Conservation (phyloP, 2,329 filamentous ascomycete genomes). For the Dactylellina cionopaga region DNA sequence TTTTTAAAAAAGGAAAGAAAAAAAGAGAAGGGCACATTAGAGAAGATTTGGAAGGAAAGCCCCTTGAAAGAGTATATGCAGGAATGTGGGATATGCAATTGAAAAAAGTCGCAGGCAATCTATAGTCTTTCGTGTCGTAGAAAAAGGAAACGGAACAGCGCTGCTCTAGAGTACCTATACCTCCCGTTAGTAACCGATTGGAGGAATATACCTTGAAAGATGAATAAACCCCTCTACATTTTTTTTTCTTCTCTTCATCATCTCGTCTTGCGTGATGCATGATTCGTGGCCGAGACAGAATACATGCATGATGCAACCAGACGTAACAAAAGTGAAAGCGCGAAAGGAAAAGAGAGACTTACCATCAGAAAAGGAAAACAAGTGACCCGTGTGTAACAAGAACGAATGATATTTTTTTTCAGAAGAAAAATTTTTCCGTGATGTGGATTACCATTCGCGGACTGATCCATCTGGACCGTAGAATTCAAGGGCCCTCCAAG, state of each 20-base stretch:
- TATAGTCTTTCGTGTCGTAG: constrained; percentile 37
- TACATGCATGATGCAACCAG: constrained; percentile 48
- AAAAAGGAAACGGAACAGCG: constrained; percentile 24
- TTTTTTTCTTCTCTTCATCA: constrained; percentile 17
- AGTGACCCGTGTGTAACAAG: constrained; percentile 17
- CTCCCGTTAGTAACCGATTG: constrained; percentile 52
- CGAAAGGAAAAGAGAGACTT: constrained; percentile 20
- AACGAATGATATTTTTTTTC: background rate
- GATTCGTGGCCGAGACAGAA: constrained; percentile 46
- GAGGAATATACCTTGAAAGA: constrained; percentile 22
- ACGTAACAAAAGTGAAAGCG: constrained; percentile 35
- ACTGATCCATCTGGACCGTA: constrained; percentile 74
- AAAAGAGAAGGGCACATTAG: constrained; percentile 30
- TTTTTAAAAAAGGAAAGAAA: background rate
- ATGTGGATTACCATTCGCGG: constrained; percentile 71
- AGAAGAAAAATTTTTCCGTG: constrained; percentile 29
- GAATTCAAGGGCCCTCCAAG: constrained; percentile 75
- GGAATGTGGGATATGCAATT: constrained; percentile 27
- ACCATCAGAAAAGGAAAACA: constrained; percentile 29
- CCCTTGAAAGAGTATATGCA: constrained; percentile 34
- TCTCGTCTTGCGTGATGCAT: constrained; percentile 28
- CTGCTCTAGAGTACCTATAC: constrained; percentile 42
- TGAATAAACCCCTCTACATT: background rate
- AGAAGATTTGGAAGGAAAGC: constrained; percentile 41
- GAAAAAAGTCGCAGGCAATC: constrained; percentile 22